A percentile compares a stretch with the other conserved stretches of the same genome.
phyloP scores from a whole-genome alignment of 2,329 filamentous ascomycete species.

The Colletotrichum gloeosporioides region DNA sequence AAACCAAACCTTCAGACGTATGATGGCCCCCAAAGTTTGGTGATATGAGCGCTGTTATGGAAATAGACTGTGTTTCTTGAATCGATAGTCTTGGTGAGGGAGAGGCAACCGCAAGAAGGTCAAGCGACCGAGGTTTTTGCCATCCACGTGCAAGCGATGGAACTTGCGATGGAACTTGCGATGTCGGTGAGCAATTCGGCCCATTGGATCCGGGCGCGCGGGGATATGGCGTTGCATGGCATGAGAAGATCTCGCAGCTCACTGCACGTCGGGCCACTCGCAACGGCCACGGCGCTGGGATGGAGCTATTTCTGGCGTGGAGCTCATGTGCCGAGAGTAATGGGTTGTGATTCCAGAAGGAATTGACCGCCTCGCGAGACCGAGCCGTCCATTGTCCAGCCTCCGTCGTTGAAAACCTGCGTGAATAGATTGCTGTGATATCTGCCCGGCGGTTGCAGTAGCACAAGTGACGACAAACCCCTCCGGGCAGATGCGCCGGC shows the following conservation, averaged over 20 bases:
- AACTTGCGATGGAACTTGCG: not conserved
- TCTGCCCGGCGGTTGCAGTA: slow-evolving; percentile 19
- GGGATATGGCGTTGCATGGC: not conserved
- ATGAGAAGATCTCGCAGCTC: not conserved
- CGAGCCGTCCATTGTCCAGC: not conserved
- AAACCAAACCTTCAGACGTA: not conserved
- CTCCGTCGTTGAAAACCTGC: not conserved
- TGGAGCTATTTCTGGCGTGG: slow-evolving; percentile 1
- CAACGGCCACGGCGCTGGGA: not conserved
- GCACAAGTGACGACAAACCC: slow-evolving; percentile 8
- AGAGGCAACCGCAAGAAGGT: not conserved
- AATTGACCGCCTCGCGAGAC: not conserved
- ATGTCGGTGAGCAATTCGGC: not conserved
- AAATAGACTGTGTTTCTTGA: not conserved
- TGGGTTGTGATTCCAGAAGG: not conserved
- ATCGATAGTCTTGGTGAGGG: not conserved
- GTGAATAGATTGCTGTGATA: slow-evolving; percentile 4
- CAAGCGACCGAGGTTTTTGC: not conserved
- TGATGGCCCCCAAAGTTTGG: not conserved
- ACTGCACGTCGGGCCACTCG: not conserved
- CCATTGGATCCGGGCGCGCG: not conserved
- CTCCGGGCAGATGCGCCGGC: not conserved
- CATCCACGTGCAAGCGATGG: not conserved
- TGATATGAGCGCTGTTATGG: not conserved
- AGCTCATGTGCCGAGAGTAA: not conserved